Base-by-base conservation (phyloP, 495 filamentous ascomycete genomes). In the Talaromyces stipitatus region DNA sequence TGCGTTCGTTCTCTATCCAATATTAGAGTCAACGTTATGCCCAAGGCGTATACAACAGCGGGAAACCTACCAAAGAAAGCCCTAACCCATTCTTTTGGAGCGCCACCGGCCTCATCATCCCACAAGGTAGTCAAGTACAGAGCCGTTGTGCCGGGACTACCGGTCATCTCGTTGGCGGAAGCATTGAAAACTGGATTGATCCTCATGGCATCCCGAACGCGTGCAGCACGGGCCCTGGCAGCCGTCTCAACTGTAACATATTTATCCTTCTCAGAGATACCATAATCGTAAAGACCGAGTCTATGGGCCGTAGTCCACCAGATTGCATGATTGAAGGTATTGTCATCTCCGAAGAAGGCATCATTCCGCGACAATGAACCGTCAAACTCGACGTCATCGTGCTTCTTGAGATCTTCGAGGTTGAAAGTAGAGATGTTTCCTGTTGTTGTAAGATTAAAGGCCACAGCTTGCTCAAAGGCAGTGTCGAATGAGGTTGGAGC, bases 311-410 rank as follows among this genome's bases (percentile, higher is more conserved):
- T 38, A 32, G 50, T 50, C 22, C 24, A 22, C 57, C 60, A 59
- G 47, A 59, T 52, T 30, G 22, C 18, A 1, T 46, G 58, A 18
- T 58, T 52, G 4, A 66, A 60, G 36, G 47, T 22, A 11, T 28
- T 43, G 32, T 61, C 30, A 38, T 57, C 64, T 1, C 50, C 58
- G 32, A 64, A 59, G 43, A 50, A 62, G 6, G 65, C 60, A 45
- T 70, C 66, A 53, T 69, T 62, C 26, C 55, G 57, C 1, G 58
- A 46, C 2, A 66, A 56, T n/a, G 66, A 66, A 23, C 62, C 60
- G 32, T 60, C 58, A 22, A 64, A 53, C 50, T 61, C 58, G 4
- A 52, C 45, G 12, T 53, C 58, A 3, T 59, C 59, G 8, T 60
- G 61, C n/a, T 57, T 28, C 18, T 56, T 54, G 9, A 63, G 51